A percentile compares a stretch with the other conserved stretches of the same genome.
Evolutionary conservation across 2,329 filamentous ascomycete species (phyloP).

Genomic region (Cordyceps fumosorosea): DNA sequence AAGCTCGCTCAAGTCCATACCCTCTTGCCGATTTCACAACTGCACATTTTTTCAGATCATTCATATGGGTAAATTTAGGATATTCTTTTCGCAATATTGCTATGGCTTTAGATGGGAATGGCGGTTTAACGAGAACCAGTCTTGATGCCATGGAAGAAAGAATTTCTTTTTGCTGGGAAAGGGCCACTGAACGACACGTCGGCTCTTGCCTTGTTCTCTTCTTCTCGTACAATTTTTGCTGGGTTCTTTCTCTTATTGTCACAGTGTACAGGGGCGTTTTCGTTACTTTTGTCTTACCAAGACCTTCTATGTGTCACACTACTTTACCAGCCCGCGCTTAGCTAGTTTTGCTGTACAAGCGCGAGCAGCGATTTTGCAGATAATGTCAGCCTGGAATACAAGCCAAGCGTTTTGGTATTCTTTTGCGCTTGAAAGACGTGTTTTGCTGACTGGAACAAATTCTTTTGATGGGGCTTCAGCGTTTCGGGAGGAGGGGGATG

Average conservation of each 20-base stretch:
- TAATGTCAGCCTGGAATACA: conserved; percentile 1
- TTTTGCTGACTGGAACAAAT: not conserved
- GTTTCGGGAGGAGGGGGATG: not conserved
- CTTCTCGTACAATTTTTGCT: not conserved
- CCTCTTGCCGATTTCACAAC: conserved; percentile 11
- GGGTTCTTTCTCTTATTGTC: conserved; percentile 4
- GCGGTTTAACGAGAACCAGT: conserved; percentile 9
- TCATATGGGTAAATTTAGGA: conserved; percentile 11
- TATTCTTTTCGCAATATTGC: conserved; percentile 3
- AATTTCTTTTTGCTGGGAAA: not conserved
- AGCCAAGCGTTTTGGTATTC: not conserved
- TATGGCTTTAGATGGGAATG: conserved; percentile 10
- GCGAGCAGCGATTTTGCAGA: not conserved
- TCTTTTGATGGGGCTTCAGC: not conserved
- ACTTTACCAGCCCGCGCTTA: conserved; percentile 2
- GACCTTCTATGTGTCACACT: conserved; percentile 6
- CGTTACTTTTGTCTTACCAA: not conserved
- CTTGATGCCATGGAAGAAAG: not conserved
- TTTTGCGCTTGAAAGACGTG: not conserved
- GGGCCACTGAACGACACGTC: not conserved
- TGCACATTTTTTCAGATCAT: conserved; percentile 13
- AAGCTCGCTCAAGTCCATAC: conserved; percentile 11
- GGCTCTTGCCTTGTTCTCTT: not conserved
- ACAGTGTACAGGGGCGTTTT: conserved; percentile 11
- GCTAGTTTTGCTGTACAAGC: not conserved